Evolutionary conservation across 495 filamentous ascomycete genomes (phyloP).

Genomic region (Durotheca rogersii): DNA sequence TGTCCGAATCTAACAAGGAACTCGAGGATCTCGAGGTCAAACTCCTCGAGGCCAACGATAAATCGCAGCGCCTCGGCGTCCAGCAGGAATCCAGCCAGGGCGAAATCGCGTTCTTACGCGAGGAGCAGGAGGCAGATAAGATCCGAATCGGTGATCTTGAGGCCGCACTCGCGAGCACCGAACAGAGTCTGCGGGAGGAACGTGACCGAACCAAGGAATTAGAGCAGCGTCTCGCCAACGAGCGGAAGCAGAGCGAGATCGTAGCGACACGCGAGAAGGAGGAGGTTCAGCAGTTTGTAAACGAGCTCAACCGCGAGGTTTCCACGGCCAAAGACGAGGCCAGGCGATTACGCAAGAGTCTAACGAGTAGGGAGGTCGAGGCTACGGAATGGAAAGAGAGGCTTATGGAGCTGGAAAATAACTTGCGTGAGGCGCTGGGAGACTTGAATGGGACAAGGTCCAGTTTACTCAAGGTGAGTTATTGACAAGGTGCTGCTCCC

Average conservation of each 20-base stretch:
- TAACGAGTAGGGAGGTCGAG: conserved; percentile 84
- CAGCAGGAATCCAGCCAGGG: conserved; percentile 90
- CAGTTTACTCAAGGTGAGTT: conserved; percentile 69
- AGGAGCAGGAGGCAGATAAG: conserved; percentile 97
- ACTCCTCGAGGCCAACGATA: conserved; percentile 76
- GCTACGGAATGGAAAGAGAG: conserved; percentile 85
- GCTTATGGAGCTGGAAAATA: conserved; percentile 83
- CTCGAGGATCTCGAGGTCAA: conserved; percentile 73
- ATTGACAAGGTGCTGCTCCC: background rate
- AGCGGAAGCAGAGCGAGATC: conserved; percentile 82
- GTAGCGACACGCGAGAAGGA: conserved; percentile 85
- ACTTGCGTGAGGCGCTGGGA: conserved; percentile 75
- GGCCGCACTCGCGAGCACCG: conserved; percentile 69
- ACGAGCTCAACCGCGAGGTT: conserved; percentile 81
- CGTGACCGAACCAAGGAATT: conserved; percentile 76
- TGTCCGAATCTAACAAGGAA: conserved; percentile 73
- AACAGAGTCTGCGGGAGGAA: conserved; percentile 73
- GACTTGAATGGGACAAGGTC: conserved; percentile 86
- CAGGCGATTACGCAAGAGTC: conserved; percentile 72
- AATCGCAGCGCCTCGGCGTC: conserved; percentile 79
- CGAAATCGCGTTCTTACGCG: conserved; percentile 91
- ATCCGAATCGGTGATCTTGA: conserved; percentile 95
- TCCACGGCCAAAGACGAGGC: conserved; percentile 81
- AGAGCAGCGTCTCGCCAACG: conserved; percentile 72
- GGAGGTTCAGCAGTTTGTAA: conserved; percentile 70